These are phyloP conservation scores for Micractinium conductrix DNA, from an alignment of 139 green algal species.

Conservation along the genomic window DNA sequence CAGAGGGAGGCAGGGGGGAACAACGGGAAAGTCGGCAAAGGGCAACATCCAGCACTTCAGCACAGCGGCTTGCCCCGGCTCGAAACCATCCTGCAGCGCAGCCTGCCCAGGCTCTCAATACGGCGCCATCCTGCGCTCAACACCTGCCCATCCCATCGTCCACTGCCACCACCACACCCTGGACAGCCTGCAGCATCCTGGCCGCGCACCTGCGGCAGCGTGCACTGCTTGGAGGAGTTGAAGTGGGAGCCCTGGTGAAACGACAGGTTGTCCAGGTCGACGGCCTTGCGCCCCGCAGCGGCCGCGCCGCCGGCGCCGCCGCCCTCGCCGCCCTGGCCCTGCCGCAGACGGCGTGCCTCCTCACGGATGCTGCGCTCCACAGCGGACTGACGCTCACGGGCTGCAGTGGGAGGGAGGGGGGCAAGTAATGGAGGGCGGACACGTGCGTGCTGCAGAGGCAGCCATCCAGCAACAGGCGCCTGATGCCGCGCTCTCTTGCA, in stretches of 20 bases:
- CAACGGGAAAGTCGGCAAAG: neutral
- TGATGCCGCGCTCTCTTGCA: too few species aligned
- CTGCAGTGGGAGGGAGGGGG: constrained; percentile 9
- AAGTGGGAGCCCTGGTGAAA: constrained; percentile 87
- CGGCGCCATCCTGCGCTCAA: too few species aligned
- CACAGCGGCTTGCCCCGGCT: too few species aligned
- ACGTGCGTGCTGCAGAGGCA: neutral
- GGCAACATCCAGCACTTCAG: too few species aligned
- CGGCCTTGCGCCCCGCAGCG: constrained; percentile 61
- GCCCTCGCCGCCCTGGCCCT: constrained; percentile 45
- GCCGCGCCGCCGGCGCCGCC: constrained; percentile 32
- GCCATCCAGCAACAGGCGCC: too few species aligned
- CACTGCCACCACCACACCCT: neutral
- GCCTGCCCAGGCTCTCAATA: too few species aligned
- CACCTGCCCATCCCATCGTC: neutral
- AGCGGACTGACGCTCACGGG: constrained; percentile 77
- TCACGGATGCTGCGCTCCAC: constrained; percentile 91
- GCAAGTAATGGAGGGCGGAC: neutral
- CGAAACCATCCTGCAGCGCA: too few species aligned
- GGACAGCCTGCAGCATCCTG: neutral
- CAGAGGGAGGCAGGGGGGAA: constrained; percentile 63
- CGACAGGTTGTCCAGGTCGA: constrained; percentile 90
- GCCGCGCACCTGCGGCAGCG: constrained; percentile 75
- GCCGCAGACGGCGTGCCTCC: constrained; percentile 86
- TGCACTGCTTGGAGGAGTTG: constrained; percentile 89